Percentiles rank a stretch among this genome's conserved stretches.
Evolutionary conservation across 306 rosid species (phyloP).

Genomic region (Acacia crassicarpa): DNA sequence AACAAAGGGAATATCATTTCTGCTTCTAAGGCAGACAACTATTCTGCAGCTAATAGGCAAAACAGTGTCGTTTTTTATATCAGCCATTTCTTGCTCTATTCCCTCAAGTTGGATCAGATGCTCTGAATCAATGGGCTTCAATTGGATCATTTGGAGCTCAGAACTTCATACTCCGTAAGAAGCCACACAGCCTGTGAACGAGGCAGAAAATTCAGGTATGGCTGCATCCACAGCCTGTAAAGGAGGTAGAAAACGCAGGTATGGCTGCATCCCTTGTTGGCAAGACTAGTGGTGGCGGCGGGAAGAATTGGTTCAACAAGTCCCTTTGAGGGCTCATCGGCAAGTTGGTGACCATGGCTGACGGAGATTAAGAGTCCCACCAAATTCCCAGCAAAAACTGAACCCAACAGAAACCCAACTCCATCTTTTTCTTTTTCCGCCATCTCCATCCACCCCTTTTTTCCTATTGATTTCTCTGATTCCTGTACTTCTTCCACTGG

Average conservation of each 20-base stretch:
- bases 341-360: constrained; percentile 69
- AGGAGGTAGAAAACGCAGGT: constrained; percentile 27
- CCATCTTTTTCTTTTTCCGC: background rate
- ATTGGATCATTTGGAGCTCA: constrained; percentile 84
- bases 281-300: constrained; percentile 58
- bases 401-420: background rate
- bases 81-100: no score
- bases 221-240: constrained; percentile 42
- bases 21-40: no score
- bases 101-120: no score
- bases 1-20: no score
- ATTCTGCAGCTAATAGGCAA: no score
- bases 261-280: background rate
- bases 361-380: constrained; percentile 40
- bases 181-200: no score
- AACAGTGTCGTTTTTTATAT: no score
- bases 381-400: background rate
- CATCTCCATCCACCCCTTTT: background rate
- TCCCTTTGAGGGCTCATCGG: constrained; percentile 80
- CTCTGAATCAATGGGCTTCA: constrained; percentile 71
- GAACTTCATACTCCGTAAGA: constrained; percentile 84
- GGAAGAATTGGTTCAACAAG: constrained; percentile 91
- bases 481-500: background rate
- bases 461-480: background rate
- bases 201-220: no score